Evolutionary conservation across 176 grass and related monocot species (phyloP).

Genomic region (Eremochloa ophiuroides): DNA sequence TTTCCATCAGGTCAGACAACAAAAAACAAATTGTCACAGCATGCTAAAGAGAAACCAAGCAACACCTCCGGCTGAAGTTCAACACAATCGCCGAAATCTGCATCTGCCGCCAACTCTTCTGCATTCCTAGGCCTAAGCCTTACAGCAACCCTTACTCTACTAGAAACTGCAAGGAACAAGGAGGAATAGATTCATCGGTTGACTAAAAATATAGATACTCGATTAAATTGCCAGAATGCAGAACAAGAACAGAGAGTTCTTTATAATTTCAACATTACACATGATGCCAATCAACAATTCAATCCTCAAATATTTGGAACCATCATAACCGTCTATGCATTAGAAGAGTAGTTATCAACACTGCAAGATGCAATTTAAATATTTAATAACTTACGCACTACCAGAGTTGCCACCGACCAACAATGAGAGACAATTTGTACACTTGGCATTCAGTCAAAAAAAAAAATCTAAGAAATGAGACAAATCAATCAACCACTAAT

Average conservation of each 20-base stretch:
- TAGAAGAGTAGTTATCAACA: neutral
- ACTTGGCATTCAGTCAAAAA: neutral
- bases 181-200: neutral
- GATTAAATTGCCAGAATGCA: conserved; percentile 1
- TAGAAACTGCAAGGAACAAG: conserved; percentile 58
- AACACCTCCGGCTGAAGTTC: conserved; percentile 96
- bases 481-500: neutral
- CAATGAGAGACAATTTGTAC: neutral
- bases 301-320: conserved; percentile 1
- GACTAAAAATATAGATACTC: neutral
- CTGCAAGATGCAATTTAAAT: neutral
- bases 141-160: conserved; percentile 96
- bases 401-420: neutral
- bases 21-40: conserved; percentile 2
- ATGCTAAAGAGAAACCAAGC: neutral
- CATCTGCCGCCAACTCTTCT: conserved; percentile 80
- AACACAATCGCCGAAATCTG: conserved; percentile 95
- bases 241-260: neutral
- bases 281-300: neutral
- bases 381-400: neutral
- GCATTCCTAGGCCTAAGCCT: conserved; percentile 90
- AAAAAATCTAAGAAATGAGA: neutral
- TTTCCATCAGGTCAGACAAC: conserved; percentile 12
- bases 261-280: neutral
- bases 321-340: neutral